Evolutionary conservation across 345 rosid species (phyloP).

Genomic region (Syzygium oleosum): DNA sequence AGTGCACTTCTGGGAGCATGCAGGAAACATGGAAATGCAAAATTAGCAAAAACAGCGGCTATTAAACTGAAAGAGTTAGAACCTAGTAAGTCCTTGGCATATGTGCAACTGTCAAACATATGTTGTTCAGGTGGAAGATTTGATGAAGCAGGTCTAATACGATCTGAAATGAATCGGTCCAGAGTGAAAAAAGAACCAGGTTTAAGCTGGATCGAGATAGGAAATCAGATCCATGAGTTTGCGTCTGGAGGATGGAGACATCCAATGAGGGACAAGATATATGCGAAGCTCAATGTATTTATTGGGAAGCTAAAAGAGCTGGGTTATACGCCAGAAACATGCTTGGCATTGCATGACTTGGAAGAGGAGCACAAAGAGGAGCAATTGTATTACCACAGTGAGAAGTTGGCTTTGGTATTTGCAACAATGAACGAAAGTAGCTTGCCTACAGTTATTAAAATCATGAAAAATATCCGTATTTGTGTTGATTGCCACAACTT

Average conservation of each 20-base stretch:
- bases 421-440: slow-evolving; percentile 37
- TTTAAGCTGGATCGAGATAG: slow-evolving; percentile 80
- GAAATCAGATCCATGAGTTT: slow-evolving; percentile 56
- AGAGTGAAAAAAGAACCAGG: slow-evolving; percentile 78
- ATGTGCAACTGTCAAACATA: slow-evolving; percentile 77
- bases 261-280: slow-evolving; percentile 51
- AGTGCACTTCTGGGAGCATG: slow-evolving; percentile 80
- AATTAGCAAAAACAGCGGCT: slow-evolving; percentile 54
- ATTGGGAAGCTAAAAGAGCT: slow-evolving; percentile 51
- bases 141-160: slow-evolving; percentile 47
- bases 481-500: slow-evolving; percentile 89
- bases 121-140: slow-evolving; percentile 63
- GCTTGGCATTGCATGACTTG: slow-evolving; percentile 52
- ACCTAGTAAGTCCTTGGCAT: slow-evolving; percentile 57
- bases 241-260: slow-evolving; percentile 66
- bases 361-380: slow-evolving; percentile 80
- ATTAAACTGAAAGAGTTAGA: slow-evolving; percentile 49
- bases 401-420: slow-evolving; percentile 76
- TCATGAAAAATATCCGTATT: slow-evolving; percentile 72
- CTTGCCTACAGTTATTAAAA: slow-evolving; percentile 29
- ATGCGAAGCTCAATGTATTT: slow-evolving; percentile 30
- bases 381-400: slow-evolving; percentile 61
- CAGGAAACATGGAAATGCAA: slow-evolving; percentile 63
- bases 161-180: slow-evolving; percentile 56
- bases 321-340: slow-evolving; percentile 71